Base-by-base conservation (phyloP, 2,329 filamentous ascomycete genomes). In the Sporothrix curviconia region DNA sequence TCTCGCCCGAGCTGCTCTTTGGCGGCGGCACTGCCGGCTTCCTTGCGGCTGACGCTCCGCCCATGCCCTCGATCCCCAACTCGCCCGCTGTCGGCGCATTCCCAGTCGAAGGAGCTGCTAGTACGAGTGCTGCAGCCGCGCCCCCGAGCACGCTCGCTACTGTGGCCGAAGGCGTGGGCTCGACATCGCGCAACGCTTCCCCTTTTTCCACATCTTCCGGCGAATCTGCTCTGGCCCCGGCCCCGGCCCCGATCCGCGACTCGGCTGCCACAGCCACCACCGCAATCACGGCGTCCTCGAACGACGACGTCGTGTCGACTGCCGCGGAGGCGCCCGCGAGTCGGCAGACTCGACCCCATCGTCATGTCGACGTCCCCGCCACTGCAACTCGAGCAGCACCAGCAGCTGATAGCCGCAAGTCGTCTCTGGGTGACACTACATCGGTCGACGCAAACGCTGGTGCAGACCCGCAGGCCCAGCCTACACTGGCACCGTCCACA, bases 1-100 rank as follows among this genome's bases (percentile, higher is more conserved):
- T 86, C 65, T 81, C 81, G 1, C 72, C 79, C 42, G 81, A 84
- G 58, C 73, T 85, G 43, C 84, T 85, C 60, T 74, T 76, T 5
- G 62, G 65, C 15, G 61, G 70, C 15, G 56, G 65, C 7, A 60
- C 59, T 15, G 56, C 64, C 5, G 61, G 61, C 12, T 65, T 69
- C 11, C 53, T 65, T 15, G 50, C 61, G 5, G 36, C 63, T 17
- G 62, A 64, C 12, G 63, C 68, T 2, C 67, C 68, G 4, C 64
- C 66, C 1, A 44, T 69, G 39, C 65, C 65, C 19, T 57, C 62
- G 6, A 55, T 66, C 15, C 64, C 58, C 7, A 22, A 25, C 19
- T 39, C 55, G 25, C 49, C 46, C 2, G 44, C 30, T 11, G 43
- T 34, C 5, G 37, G 30, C 5, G n/a, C 37, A 1, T 53, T 51